Conservation (phyloP, 306 rosid genomes). For the Clitoria ternatea region DNA sequence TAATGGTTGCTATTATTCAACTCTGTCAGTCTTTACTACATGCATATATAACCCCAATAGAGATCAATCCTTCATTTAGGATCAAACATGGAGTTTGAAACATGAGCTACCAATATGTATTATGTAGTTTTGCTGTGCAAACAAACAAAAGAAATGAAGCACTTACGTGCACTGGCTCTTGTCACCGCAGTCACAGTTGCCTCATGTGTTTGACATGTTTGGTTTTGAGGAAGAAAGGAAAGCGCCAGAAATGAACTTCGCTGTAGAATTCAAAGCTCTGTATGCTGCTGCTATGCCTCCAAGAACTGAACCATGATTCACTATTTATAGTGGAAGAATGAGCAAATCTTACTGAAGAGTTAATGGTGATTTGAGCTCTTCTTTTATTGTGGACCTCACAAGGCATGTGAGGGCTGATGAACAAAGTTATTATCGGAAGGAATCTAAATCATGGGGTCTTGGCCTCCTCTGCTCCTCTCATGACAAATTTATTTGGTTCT, state of each 20-base stretch:
- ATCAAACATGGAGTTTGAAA: not conserved
- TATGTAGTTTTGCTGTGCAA: not conserved
- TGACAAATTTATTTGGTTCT: conserved; percentile 50
- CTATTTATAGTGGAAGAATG: conserved; percentile 53
- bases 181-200: conserved; percentile 70
- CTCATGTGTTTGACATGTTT: conserved; percentile 55
- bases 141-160: not conserved
- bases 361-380: not conserved
- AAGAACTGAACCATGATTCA: conserved; percentile 22
- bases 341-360: not conserved
- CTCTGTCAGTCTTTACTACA: not conserved
- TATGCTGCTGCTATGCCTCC: conserved; percentile 33
- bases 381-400: conserved; percentile 15
- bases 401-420: conserved; percentile 33
- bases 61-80: not conserved
- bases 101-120: not conserved
- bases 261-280: conserved; percentile 20
- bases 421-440: conserved; percentile 43
- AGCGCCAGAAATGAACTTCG: conserved; percentile 5
- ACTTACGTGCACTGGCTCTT: conserved; percentile 56
- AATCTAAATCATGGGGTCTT: conserved; percentile 48
- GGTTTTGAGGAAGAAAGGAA: conserved; percentile 17
- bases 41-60: not conserved
- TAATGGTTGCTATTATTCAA: not conserved
- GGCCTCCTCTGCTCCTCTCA: conserved; percentile 48